Conservation (phyloP, 2,329 filamentous ascomycete genomes). For the Parastagonospora avenae region DNA sequence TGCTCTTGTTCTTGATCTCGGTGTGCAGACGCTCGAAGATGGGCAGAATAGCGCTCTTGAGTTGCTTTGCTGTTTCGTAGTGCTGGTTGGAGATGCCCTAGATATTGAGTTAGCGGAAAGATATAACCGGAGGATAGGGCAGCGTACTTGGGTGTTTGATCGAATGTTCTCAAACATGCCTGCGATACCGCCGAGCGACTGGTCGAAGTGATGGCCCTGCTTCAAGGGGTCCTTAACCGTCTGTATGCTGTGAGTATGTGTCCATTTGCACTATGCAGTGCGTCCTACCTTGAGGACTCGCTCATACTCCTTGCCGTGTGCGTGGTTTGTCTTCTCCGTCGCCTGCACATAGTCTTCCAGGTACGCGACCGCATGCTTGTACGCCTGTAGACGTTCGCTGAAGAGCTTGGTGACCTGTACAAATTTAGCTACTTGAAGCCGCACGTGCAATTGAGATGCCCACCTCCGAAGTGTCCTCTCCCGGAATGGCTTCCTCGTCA, state of each 20-base stretch:
- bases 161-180: conserved; percentile 94
- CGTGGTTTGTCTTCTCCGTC: conserved; percentile 84
- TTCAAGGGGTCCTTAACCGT: conserved; percentile 83
- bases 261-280: neutral
- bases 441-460: neutral
- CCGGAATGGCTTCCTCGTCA: conserved; percentile 54
- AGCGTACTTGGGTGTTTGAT: conserved; percentile 75
- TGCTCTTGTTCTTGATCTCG: conserved; percentile 95
- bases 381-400: conserved; percentile 85
- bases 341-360: conserved; percentile 87
- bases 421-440: neutral
- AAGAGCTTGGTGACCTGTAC: conserved; percentile 63
- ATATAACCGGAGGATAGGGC: neutral
- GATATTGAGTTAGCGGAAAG: conserved; percentile 2
- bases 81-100: conserved; percentile 87
- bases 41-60: conserved; percentile 85
- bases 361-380: conserved; percentile 92
- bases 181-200: conserved; percentile 82
- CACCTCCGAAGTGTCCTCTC: conserved; percentile 55
- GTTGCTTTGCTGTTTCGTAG: conserved; percentile 85
- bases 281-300: conserved; percentile 78
- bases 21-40: conserved; percentile 89
- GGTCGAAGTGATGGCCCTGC: conserved; percentile 92
- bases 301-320: conserved; percentile 92
- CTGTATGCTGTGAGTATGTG: conserved; percentile 52